These are phyloP conservation scores for Flaveria bidentis DNA, from an alignment of 129 eudicot species.

Conservation along the genomic window DNA sequence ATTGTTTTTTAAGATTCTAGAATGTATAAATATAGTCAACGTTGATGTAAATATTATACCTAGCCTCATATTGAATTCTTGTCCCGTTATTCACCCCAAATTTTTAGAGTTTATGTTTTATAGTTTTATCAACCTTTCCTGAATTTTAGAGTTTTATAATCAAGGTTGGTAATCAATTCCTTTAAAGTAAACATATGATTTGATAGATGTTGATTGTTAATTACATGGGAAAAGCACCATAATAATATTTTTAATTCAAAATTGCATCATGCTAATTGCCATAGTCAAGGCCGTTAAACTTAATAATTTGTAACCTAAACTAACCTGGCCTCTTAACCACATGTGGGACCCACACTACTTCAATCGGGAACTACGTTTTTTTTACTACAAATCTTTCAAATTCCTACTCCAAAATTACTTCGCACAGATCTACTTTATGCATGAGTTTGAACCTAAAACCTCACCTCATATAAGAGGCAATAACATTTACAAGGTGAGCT, in stretches of 20 bases:
- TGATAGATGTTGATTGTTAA: slow-evolving; percentile 18
- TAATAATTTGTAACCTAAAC: slow-evolving; percentile 23
- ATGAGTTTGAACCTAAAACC: too few relatives aligned
- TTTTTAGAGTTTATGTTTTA: too few relatives aligned
- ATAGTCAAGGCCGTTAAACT: slow-evolving; percentile 30
- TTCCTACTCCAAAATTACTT: too few relatives aligned
- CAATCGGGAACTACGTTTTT: neutral
- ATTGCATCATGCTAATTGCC: slow-evolving; percentile 25
- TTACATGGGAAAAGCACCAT: neutral
- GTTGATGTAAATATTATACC: neutral
- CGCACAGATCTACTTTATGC: too few relatives aligned
- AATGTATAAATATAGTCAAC: neutral
- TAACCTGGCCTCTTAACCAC: slow-evolving; percentile 1
- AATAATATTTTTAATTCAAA: neutral
- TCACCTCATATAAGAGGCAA: too few relatives aligned
- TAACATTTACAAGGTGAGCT: too few relatives aligned
- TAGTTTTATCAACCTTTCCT: too few relatives aligned
- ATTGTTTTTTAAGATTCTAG: neutral
- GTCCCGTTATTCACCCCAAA: too few relatives aligned
- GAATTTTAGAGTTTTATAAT: neutral
- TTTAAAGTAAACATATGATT: slow-evolving; percentile 22
- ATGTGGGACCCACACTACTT: slow-evolving; percentile 13
- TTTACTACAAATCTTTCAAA: too few relatives aligned
- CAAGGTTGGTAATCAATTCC: slow-evolving; percentile 40
- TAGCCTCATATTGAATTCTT: too few relatives aligned